phyloP scores from a whole-genome alignment of 169 alveolate genomes.

The Plasmodium reichenowi region DNA sequence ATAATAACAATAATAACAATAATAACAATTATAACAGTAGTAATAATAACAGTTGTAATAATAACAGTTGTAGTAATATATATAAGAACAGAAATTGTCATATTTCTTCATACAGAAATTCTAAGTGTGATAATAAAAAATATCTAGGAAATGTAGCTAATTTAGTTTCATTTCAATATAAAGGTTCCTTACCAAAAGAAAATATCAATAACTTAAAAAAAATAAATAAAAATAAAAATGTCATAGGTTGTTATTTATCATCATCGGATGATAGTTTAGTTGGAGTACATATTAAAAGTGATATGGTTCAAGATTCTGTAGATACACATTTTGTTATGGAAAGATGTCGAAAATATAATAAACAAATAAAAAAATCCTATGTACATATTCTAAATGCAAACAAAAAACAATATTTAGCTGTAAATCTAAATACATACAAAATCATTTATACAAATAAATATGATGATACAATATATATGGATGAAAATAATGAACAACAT shows the following conservation, averaged over 20 bases:
- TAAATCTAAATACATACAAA: conserved; percentile 20
- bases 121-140: neutral
- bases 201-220: conserved; percentile 6
- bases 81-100: too few relatives aligned
- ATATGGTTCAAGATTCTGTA: conserved; percentile 8
- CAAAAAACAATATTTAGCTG: conserved; percentile 41
- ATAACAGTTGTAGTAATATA: neutral
- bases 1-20: neutral
- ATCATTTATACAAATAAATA: conserved; percentile 35
- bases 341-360: conserved; percentile 54
- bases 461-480: conserved; percentile 34
- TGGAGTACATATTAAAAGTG: conserved; percentile 40
- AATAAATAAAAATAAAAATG: conserved; percentile 18
- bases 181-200: conserved; percentile 56
- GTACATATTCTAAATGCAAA: conserved; percentile 60
- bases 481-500: conserved; percentile 8
- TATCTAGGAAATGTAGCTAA: neutral
- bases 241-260: conserved; percentile 38
- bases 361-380: conserved; percentile 30
- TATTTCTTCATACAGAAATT: neutral
- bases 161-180: conserved; percentile 54
- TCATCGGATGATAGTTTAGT: conserved; percentile 1
- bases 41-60: neutral
- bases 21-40: neutral
- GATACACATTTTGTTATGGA: conserved; percentile 46